Evolutionary conservation across 2,329 filamentous ascomycete genomes (phyloP).

Genomic region (Botrytis galanthina): DNA sequence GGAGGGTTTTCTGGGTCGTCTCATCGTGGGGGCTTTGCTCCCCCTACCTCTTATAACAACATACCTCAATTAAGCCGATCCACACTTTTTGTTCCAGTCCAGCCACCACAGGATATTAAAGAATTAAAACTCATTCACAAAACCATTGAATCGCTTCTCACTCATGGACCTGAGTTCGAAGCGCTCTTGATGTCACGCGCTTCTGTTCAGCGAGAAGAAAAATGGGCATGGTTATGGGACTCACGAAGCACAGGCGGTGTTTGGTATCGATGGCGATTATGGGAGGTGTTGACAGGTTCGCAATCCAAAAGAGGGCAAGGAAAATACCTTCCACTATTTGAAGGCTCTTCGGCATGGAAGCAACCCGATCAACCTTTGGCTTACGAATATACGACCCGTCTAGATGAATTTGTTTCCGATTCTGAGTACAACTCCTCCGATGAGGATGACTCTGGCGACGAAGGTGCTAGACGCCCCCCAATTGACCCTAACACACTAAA

Average conservation of each 20-base stretch:
- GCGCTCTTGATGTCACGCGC: slow-evolving; percentile 84
- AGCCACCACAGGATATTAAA: slow-evolving; percentile 72
- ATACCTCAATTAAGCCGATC: slow-evolving; percentile 41
- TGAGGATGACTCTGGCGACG: slow-evolving; percentile 68
- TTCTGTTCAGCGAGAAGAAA: slow-evolving; percentile 80
- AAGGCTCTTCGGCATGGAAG: slow-evolving; percentile 75
- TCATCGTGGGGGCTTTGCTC: slow-evolving; percentile 67
- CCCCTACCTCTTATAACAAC: slow-evolving; percentile 67
- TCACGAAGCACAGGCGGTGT: slow-evolving; percentile 73
- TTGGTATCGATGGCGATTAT: slow-evolving; percentile 91
- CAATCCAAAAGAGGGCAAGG: slow-evolving; percentile 47
- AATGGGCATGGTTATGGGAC: slow-evolving; percentile 94
- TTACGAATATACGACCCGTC: slow-evolving; percentile 74
- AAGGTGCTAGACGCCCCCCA: slow-evolving; percentile 43
- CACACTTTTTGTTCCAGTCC: slow-evolving; percentile 67
- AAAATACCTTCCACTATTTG: slow-evolving; percentile 67
- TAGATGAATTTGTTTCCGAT: slow-evolving; percentile 80
- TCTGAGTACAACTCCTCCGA: slow-evolving; percentile 84
- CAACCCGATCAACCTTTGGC: slow-evolving; percentile 69
- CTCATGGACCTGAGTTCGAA: slow-evolving; percentile 84
- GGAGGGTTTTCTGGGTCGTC: slow-evolving; percentile 44
- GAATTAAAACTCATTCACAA: slow-evolving; percentile 84
- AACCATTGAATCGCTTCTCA: slow-evolving; percentile 75
- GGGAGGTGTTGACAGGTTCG: slow-evolving; percentile 75
- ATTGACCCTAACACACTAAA: slow-evolving; percentile 34